Percentiles rank a stretch among this genome's conserved stretches.
phyloP scores from a whole-genome alignment of 2,329 filamentous ascomycete genomes.

The Fusarium sp. region DNA sequence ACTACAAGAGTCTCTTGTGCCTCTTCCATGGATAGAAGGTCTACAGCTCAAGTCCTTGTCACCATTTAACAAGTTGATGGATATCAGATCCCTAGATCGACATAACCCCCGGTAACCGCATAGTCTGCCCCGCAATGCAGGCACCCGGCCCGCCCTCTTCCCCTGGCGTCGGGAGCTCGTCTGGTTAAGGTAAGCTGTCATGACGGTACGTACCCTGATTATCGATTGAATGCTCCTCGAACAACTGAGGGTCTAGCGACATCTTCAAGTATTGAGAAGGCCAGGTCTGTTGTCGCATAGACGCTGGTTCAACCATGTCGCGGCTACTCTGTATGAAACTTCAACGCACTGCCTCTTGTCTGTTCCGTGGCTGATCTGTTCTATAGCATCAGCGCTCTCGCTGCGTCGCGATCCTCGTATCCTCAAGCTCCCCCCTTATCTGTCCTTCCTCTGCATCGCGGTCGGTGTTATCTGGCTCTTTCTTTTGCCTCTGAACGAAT shows the following conservation, averaged over 20 bases:
- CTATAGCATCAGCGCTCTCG: conserved; percentile 72
- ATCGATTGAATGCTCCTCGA: conserved; percentile 16
- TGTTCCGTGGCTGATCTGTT: conserved; percentile 13
- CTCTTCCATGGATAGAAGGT: no score
- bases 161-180: conserved; percentile 28
- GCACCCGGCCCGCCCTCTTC: conserved; percentile 26
- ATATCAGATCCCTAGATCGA: conserved; percentile 14
- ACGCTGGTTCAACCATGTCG: conserved; percentile 60
- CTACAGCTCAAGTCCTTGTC: no score
- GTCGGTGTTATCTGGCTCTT: conserved; percentile 92
- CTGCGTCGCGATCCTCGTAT: conserved; percentile 86
- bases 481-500: conserved; percentile 88
- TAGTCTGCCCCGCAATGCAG: conserved; percentile 42
- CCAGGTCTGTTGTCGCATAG: conserved; percentile 30
- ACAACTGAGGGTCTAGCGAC: conserved; percentile 27
- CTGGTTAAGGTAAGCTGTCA: conserved; percentile 39
- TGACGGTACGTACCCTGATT: conserved; percentile 45
- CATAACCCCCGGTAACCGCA: conserved; percentile 29
- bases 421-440: conserved; percentile 86
- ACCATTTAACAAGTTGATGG: no score
- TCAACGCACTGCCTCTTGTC: neutral
- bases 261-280: conserved; percentile 30
- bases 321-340: conserved; percentile 66
- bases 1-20: no score
- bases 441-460: conserved; percentile 87